Percentiles rank a stretch among this genome's conserved stretches.
These are phyloP conservation scores for Lachancea kluyveri DNA, from an alignment of 805 yeast species.

Conservation along the genomic window DNA sequence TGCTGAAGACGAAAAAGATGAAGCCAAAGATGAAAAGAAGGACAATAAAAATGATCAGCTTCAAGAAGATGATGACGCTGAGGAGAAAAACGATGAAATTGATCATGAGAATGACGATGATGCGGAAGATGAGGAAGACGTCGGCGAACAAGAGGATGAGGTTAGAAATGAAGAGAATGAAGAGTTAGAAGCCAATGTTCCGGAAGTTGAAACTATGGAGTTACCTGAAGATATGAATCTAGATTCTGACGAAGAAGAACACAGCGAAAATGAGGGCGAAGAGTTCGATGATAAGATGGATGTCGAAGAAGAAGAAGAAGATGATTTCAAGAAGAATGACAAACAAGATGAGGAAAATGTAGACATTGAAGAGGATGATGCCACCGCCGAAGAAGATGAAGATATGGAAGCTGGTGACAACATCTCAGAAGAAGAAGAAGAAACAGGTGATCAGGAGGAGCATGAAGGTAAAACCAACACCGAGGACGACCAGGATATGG, in stretches of 20 bases:
- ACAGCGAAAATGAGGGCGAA: slow-evolving; percentile 40
- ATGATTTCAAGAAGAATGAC: slow-evolving; percentile 23
- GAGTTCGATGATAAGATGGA: slow-evolving; percentile 33
- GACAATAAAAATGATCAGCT: slow-evolving; percentile 32
- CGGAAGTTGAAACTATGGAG: slow-evolving; percentile 81
- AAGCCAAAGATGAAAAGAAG: slow-evolving; percentile 25
- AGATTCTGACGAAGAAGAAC: slow-evolving; percentile 65
- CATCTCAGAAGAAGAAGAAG: slow-evolving; percentile 15
- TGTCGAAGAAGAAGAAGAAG: slow-evolving; percentile 32
- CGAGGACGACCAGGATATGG: slow-evolving; percentile 49
- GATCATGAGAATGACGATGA: slow-evolving; percentile 46
- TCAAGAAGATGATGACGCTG: slow-evolving; percentile 33
- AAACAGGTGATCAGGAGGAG: slow-evolving; percentile 17
- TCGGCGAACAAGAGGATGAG: slow-evolving; percentile 77
- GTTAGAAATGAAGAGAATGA: slow-evolving; percentile 64
- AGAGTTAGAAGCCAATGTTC: slow-evolving; percentile 65
- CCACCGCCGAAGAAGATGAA: slow-evolving; percentile 30
- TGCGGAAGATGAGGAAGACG: slow-evolving; percentile 60
- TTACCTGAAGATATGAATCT: slow-evolving; percentile 88
- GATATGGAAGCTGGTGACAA: slow-evolving; percentile 23
- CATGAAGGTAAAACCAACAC: slow-evolving; percentile 66
- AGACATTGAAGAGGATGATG: slow-evolving; percentile 28
- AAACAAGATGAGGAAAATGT: slow-evolving; percentile 23
- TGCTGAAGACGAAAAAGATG: slow-evolving; percentile 33
- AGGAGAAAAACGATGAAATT: slow-evolving; percentile 34